Percentiles rank a stretch among this genome's conserved stretches.
Evolutionary conservation across 257 asterid species (phyloP).

Genomic region (Mentha longifolia): DNA sequence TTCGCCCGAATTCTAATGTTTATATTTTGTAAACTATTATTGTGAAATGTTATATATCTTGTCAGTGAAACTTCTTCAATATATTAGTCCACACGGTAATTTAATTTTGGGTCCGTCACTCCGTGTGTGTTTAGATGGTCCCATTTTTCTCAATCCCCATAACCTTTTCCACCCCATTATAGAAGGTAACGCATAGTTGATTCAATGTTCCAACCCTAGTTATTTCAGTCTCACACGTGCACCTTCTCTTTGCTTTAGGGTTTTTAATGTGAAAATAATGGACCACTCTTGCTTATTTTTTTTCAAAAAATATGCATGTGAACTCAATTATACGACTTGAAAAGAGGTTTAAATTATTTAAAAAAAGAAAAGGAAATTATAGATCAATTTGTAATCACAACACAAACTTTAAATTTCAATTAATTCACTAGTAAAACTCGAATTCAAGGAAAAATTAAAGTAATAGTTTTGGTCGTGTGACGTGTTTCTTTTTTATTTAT

Average conservation of each 20-base stretch:
- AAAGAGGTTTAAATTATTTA: background rate
- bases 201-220: constrained; percentile 33
- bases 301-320: constrained; percentile 37
- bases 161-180: constrained; percentile 35
- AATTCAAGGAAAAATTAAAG: too few relatives aligned
- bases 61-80: too few relatives aligned
- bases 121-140: constrained; percentile 27
- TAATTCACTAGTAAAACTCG: too few relatives aligned
- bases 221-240: constrained; percentile 46
- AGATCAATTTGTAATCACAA: background rate
- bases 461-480: too few relatives aligned
- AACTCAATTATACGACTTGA: constrained; percentile 29
- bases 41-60: too few relatives aligned
- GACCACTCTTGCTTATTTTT: constrained; percentile 33
- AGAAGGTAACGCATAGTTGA: constrained; percentile 29
- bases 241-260: constrained; percentile 24
- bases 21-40: too few relatives aligned
- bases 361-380: background rate
- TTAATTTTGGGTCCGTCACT: too few relatives aligned
- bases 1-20: too few relatives aligned
- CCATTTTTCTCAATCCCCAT: constrained; percentile 31
- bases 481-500: too few relatives aligned
- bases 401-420: background rate
- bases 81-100: too few relatives aligned
- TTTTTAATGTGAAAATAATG: constrained; percentile 38